Base-by-base conservation (phyloP, 2,329 filamentous ascomycete species). In the Fonsecaea monophora region DNA sequence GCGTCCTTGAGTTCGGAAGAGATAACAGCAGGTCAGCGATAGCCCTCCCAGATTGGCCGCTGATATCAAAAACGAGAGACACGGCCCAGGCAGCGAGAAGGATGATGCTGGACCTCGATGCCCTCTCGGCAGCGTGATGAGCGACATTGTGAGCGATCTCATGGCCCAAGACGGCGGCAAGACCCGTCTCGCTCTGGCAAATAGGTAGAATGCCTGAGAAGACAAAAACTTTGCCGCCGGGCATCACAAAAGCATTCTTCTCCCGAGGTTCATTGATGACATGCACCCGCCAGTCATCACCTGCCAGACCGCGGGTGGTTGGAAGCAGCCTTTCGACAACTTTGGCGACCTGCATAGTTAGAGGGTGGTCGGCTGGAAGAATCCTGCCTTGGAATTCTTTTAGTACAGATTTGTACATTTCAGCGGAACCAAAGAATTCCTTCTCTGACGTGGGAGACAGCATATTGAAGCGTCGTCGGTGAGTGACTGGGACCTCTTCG, bases 131-230 rank as follows among this genome's bases (percentile, higher is more conserved):
- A 0, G 78, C 75, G 70, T 87, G 85, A 62, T 83, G 82, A 1
- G 85, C 85, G 2, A 87, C 81, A n/a, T 87, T 86, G 74, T 89
- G 87, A 2, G 86, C 85, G 72, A 89, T 89, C 73, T 89, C 87
- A 73, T 89, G 87, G 0, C 85, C 85, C 18, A 89, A 74, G 0
- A 89, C 86, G 1, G 86, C 85, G 6, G 87, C 87, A 15, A 89
- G 76, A 0, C 86, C 85, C 71, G 87, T 82, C 40, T 89, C 86
- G 50, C 82, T 81, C 53, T 78, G 67, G 68, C 85, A 87, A 30
- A 88, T 76, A 3, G 85, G 83, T 13, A 89, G 72, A 9, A 89
- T 87, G 2, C 87, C 87, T 1, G 85, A 85, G 71, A 87, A 88
- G 0, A 89, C 86, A 70, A 89, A 89, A 1, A 89, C 86, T 71